These are phyloP conservation scores for Cercospora brassicicola DNA, from an alignment of 2,329 filamentous ascomycete genomes.

Conservation along the genomic window DNA sequence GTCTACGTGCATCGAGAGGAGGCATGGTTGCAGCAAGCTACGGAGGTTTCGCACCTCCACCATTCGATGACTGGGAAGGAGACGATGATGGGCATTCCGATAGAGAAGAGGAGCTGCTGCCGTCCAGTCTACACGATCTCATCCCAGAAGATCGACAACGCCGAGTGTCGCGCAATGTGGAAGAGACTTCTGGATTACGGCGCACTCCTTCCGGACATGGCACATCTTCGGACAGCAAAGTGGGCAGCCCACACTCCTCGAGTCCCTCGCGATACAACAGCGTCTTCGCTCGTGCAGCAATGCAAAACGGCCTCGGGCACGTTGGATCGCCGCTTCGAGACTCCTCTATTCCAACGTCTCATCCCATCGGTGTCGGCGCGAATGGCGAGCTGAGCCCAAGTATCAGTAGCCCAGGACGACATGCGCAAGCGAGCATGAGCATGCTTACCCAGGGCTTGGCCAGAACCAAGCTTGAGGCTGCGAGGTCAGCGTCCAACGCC, in stretches of 20 bases:
- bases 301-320: slow-evolving; percentile 50
- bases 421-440: slow-evolving; percentile 58
- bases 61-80: slow-evolving; percentile 53
- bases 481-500: slow-evolving; percentile 29
- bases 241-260: slow-evolving; percentile 57
- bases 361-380: slow-evolving; percentile 17
- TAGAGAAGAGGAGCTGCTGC: slow-evolving; percentile 88
- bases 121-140: slow-evolving; percentile 65
- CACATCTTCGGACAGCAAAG: slow-evolving; percentile 43
- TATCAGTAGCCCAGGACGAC: slow-evolving; percentile 57
- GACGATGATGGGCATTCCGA: slow-evolving; percentile 63
- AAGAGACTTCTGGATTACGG: slow-evolving; percentile 42
- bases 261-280: slow-evolving; percentile 64
- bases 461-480: slow-evolving; percentile 39
- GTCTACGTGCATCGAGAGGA: slow-evolving; percentile 53
- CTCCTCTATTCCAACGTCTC: slow-evolving; percentile 36
- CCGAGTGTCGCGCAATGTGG: slow-evolving; percentile 58
- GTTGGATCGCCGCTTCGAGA: slow-evolving; percentile 67
- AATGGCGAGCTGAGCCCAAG: slow-evolving; percentile 42
- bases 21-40: slow-evolving; percentile 63
- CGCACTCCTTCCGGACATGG: slow-evolving; percentile 47
- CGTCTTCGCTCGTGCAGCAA: slow-evolving; percentile 48
- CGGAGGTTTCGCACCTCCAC: slow-evolving; percentile 43
- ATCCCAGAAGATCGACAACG: slow-evolving; percentile 62
- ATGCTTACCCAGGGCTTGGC: slow-evolving; percentile 59